Evolutionary conservation across 768 basidiomycete species (phyloP).

Genomic region (Stropharia rugosoannulata): DNA sequence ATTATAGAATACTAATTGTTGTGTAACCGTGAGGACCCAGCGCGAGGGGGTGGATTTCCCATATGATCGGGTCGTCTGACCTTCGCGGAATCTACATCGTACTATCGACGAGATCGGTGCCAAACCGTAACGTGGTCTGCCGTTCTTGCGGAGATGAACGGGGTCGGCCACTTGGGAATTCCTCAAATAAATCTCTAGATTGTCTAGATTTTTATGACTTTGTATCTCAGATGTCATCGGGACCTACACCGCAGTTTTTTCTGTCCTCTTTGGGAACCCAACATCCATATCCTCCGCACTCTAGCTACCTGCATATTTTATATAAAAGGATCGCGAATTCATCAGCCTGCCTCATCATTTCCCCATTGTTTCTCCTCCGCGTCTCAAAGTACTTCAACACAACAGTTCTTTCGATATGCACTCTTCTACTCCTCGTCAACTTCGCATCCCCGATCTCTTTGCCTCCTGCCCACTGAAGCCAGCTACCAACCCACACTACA

Average conservation of each 20-base stretch:
- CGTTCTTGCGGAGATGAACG: slow-evolving; percentile 29
- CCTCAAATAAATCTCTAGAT: slow-evolving; percentile 39
- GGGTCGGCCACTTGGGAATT: slow-evolving; percentile 24
- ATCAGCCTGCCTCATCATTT: slow-evolving; percentile 2
- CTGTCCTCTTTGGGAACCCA: slow-evolving; percentile 11
- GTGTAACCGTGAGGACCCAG: not conserved
- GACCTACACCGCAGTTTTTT: slow-evolving; percentile 23
- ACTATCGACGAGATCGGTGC: slow-evolving; percentile 24
- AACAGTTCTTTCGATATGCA: slow-evolving; percentile 14
- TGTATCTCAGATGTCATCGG: slow-evolving; percentile 33
- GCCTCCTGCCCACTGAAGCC: slow-evolving; percentile 45
- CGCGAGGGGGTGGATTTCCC: not conserved
- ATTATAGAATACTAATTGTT: too few relatives aligned
- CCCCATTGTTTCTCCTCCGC: slow-evolving; percentile 9
- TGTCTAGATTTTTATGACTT: slow-evolving; percentile 21
- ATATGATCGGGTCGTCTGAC: not conserved
- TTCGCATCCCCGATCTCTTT: slow-evolving; percentile 58
- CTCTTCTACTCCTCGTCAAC: slow-evolving; percentile 30
- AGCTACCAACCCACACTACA: slow-evolving; percentile 56
- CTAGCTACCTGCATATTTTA: slow-evolving; percentile 4
- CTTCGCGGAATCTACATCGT: slow-evolving; percentile 14
- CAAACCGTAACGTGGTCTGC: slow-evolving; percentile 24
- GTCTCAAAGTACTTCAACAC: slow-evolving; percentile 12
- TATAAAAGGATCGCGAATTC: slow-evolving; percentile 14
- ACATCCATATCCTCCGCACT: not conserved